These are phyloP conservation scores for Blastobotrys attinorum DNA, from an alignment of 805 yeast genomes.

Conservation along the genomic window DNA sequence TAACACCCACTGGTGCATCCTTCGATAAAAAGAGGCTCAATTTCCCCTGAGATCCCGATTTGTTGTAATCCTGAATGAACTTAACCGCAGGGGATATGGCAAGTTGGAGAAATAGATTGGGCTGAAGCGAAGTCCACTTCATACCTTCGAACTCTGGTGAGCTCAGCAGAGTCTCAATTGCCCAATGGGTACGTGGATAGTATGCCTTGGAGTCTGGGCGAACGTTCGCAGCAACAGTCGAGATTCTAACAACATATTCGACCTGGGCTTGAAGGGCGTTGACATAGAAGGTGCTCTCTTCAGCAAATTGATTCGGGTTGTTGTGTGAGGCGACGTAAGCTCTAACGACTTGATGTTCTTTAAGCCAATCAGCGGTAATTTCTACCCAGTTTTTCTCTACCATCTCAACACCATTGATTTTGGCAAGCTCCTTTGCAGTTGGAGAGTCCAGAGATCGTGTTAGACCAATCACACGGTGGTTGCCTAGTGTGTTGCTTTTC, in stretches of 20 bases:
- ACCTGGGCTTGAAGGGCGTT: not conserved
- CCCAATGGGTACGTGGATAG: conserved; percentile 1
- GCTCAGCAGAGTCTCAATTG: not conserved
- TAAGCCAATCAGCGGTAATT: conserved; percentile 1
- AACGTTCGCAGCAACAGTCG: not conserved
- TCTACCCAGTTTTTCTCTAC: conserved; percentile 1
- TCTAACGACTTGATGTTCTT: not conserved
- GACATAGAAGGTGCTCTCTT: not conserved
- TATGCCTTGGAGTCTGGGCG: not conserved
- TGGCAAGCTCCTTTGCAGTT: not conserved
- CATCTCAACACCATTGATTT: not conserved
- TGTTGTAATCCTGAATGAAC: not conserved
- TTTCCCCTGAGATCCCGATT: not conserved
- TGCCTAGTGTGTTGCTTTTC: not conserved
- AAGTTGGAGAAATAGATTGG: not conserved
- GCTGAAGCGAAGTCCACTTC: conserved; percentile 1
- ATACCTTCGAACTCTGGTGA: not conserved
- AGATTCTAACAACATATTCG: not conserved
- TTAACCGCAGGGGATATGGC: not conserved
- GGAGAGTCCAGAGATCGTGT: not conserved
- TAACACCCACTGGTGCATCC: not conserved
- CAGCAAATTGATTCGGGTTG: not conserved
- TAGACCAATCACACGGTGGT: not conserved
- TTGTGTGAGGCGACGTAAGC: conserved; percentile 1
- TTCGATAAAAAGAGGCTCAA: not conserved